Evolutionary conservation across 1,139 yeast genomes (phyloP), one percentile per base, ranked within the genome.

Genomic region (Zygosaccharomyces sapae): DNA sequence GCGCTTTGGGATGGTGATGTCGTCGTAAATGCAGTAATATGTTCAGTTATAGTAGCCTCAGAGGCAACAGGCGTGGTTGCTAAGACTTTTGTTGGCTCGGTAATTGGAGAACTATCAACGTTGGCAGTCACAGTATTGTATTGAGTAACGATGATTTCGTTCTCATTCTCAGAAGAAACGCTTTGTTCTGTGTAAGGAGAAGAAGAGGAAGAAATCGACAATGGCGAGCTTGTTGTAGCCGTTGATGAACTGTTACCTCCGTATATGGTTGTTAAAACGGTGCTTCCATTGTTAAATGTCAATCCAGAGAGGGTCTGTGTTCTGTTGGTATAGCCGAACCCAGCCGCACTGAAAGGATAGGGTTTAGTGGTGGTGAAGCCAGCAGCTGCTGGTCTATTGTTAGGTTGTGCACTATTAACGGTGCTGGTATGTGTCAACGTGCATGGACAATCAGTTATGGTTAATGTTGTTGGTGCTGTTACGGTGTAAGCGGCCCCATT

Each of bases 401-500:
- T 24, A 24, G 27, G 27, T 8, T 24, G 27, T 24, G 27, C 3
- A 2, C 3, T 2, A 2, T 2, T 24, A 24, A 24, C 9, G 2
- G 27, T 24, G 9, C n/a, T 34, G 6, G 33, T 16, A 13, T 20
- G 18, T 7, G 50, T 31, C 22, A 36, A 13, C 30, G 43, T 36
- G 29, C 45, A 45, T 10, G 46, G 46, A 10, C 35, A 41, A 20
- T 30, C 34, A 6, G 41, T 38, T 24, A 38, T n/a, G 2, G 41
- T 29, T 24, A 33, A 20, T 16, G 45, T 22, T 18, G 36, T 34
- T 33, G 33, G 20, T 56, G 53, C 45, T 49, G 61, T 47, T 55
- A 55, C 43, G 55, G 60, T 56, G 45, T 55, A 55, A 31, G 54
- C 47, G 13, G 52, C 39, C 3, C 36, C 43, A 9, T 36, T 25